phyloP scores from a whole-genome alignment of 2,329 filamentous ascomycete species.

The Colletotrichum agaves region DNA sequence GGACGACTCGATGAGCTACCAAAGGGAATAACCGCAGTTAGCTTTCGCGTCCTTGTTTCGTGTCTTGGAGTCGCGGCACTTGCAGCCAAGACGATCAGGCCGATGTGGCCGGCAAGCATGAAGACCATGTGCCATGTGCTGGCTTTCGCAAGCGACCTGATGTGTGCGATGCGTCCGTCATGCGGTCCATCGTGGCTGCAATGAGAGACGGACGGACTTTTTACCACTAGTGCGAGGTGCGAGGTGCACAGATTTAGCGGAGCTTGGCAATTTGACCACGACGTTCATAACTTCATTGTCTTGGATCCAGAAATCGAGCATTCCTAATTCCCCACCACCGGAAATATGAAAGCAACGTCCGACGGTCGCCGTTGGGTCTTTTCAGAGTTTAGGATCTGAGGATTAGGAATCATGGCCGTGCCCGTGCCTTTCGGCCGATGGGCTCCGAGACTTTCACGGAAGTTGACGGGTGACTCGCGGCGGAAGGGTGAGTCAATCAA shows the following conservation, averaged over 20 bases:
- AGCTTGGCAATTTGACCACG: conserved; percentile 15
- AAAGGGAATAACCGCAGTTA: neutral
- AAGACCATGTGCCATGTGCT: conserved; percentile 18
- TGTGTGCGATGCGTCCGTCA: conserved; percentile 2
- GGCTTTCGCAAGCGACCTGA: neutral
- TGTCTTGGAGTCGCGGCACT: conserved; percentile 17
- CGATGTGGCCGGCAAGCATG: neutral
- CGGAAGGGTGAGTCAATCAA: conserved; percentile 15
- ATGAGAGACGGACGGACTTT: conserved; percentile 31
- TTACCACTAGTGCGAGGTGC: conserved; percentile 5
- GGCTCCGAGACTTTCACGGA: neutral
- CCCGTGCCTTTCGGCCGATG: conserved; percentile 21
- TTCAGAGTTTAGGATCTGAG: neutral
- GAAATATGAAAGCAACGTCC: neutral
- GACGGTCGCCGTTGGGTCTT: neutral
- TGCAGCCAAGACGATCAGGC: conserved; percentile 15
- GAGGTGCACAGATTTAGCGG: neutral
- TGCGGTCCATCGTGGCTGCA: neutral
- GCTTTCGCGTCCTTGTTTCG: conserved; percentile 33
- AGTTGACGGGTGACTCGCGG: conserved; percentile 15
- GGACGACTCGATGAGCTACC: neutral
- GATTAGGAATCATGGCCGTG: conserved; percentile 10
- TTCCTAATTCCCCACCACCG: conserved; percentile 8
- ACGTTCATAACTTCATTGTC: neutral
- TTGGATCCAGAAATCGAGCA: neutral